Percentiles rank a stretch among this genome's conserved stretches.
Conservation (phyloP, 768 basidiomycete genomes). For the Cystofilobasidium capitatum region DNA sequence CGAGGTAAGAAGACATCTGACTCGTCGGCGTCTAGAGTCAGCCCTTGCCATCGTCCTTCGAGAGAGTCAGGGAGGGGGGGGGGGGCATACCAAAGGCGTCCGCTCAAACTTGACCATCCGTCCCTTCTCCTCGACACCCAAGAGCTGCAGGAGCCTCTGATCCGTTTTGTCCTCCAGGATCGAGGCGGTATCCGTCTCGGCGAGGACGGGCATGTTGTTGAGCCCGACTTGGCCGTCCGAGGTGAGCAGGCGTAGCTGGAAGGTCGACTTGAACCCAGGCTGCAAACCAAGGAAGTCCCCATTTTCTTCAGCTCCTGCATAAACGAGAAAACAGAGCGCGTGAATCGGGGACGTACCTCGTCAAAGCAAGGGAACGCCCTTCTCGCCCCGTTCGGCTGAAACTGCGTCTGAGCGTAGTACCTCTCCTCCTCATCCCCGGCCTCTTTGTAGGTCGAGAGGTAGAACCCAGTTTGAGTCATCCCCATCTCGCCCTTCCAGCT, state of each 20-base stretch:
- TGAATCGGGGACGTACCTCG: too few species aligned
- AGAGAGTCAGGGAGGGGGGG: too few species aligned
- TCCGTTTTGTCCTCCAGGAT: too few species aligned
- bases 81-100: constrained; percentile 58
- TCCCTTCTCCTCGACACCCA: too few species aligned
- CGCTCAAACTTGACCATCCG: constrained; percentile 69
- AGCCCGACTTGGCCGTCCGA: constrained; percentile 62
- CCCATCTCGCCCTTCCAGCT: constrained; percentile 58
- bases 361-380: constrained; percentile 10
- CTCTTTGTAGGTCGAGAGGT: constrained; percentile 43
- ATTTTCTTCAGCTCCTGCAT: too few species aligned
- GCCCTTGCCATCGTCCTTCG: too few species aligned
- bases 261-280: constrained; percentile 74
- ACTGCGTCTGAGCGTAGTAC: neutral
- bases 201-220: constrained; percentile 63
- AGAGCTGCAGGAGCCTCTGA: too few species aligned
- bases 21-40: neutral
- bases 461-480: constrained; percentile 44
- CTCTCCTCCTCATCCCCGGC: constrained; percentile 45
- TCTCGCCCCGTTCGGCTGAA: constrained; percentile 7
- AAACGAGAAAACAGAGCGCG: too few species aligned
- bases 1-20: constrained; percentile 76
- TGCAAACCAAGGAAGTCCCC: too few species aligned
- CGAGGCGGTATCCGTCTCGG: neutral
- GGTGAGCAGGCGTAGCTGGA: constrained; percentile 61